Evolutionary conservation across 495 filamentous ascomycete genomes (phyloP), one percentile per base, ranked within the genome.

Genomic region (Podospora tetraspora): DNA sequence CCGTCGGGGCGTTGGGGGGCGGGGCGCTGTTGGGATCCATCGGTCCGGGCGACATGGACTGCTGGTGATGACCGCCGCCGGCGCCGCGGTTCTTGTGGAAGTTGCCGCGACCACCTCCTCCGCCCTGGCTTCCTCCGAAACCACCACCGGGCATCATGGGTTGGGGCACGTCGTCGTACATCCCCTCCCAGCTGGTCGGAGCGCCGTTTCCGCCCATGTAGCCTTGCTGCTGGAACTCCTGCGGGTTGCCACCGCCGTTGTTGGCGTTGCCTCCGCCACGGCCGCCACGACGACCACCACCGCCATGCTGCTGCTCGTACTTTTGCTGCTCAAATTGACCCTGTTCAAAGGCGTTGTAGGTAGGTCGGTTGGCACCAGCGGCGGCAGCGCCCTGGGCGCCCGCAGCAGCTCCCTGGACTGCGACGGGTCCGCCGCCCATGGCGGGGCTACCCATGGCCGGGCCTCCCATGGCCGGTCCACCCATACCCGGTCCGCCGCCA

Each of bases 91-190:
- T 71, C 65, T 79, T 78, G 57, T 78, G 76, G 68, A 77, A 80
- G 6, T 81, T 81, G 29, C 84, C 79, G 27, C 83, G 77, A 63
- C 78, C 81, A 69, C 85, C 84, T 59, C 84, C 81, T 59, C 85
- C 84, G 43, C 62, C 52, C 62, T 64, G 62, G 22, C 62, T 64
- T 16, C 58, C 57, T n/a, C 65, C 65, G 58, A 60, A 60, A 2
- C 65, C 65, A 62, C 86, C 84, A 24, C 87, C 87, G 63, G 85
- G 85, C 60, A 89, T 86, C 66, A 89, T 88, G 10, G 93, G 93
- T 73, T 94, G 93, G 24, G 96, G 96, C 1, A 97, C 93, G 76
- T 97, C 95, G 76, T 99, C 95, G 77, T 99, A 99, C 95, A 99
- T 99, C 66, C 95, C 95, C 78, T 99, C 95, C 94, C 95, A 98